Evolutionary conservation across 176 grass and related monocot genomes (phyloP).

Genomic region (Carex cristatella): DNA sequence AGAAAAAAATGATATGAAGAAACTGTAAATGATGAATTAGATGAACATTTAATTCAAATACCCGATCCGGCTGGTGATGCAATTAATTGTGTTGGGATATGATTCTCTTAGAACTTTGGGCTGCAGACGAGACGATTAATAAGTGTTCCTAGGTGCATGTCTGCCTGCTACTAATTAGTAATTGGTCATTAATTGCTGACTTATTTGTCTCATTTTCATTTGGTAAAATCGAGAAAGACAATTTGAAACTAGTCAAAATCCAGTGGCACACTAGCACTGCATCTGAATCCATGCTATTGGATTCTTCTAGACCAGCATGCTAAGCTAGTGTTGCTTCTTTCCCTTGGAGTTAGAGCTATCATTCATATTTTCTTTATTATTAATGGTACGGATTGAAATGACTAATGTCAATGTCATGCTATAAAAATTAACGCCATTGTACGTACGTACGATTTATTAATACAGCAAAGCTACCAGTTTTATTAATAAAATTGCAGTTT

Average conservation of each 20-base stretch:
- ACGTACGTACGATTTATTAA: no score
- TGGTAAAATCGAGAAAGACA: neutral
- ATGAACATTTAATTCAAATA: no score
- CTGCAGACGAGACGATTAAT: neutral
- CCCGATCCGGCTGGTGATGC: no score
- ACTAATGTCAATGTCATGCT: no score
- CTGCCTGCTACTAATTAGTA: neutral
- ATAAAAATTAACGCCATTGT: no score
- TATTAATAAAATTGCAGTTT: no score
- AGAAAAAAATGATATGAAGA: no score
- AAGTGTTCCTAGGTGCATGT: conserved; percentile 11
- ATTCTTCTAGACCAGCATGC: neutral
- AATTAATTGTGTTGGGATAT: no score
- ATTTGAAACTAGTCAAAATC: conserved; percentile 10
- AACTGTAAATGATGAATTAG: no score
- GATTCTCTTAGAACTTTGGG: no score
- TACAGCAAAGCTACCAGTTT: no score
- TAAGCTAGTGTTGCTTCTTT: neutral
- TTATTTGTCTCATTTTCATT: neutral
- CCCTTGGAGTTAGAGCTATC: neutral
- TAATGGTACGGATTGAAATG: no score
- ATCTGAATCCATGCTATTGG: conserved; percentile 3
- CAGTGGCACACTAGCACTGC: neutral
- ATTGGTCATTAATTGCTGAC: conserved; percentile 15
- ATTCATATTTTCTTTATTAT: neutral